Evolutionary conservation across 1,139 yeast genomes (phyloP), one percentile per base, ranked within the genome.

Genomic region (Debaryomyces nepalensis): DNA sequence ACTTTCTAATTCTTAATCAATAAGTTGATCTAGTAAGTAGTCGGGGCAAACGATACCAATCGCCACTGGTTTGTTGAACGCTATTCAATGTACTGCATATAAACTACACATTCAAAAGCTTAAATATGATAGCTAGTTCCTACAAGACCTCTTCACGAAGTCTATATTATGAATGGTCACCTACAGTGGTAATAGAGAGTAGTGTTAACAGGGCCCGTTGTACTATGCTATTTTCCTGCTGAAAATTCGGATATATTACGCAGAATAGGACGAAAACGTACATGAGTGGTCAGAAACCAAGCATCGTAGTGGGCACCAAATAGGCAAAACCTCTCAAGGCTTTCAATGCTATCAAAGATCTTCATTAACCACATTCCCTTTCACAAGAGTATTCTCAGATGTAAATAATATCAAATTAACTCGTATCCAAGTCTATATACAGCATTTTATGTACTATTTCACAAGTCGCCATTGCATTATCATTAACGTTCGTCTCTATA

Each of bases 41-140:
- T 31, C 12, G 24, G 24, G 5, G 20, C 18, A 4, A 23, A 9
- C n/a, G 12, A 8, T 23, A n/a, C 37, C 24, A 26, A 34, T 34
- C 37, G 37, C 37, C 37, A 34, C 37, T 34, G 37, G 30, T 24
- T 34, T 34, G 29, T 34, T 34, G 23, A 34, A 34, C 21, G 7
- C 15, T n/a, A 10, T 15, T 16, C 11, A 1, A 4, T 18, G 5
- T 15, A 15, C 37, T 34, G 37, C 31, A 34, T 24, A 34, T 11
- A 34, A 6, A 8, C 4, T 10, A n/a, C n/a, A n/a, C n/a, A n/a
- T n/a, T n/a, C n/a, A n/a, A n/a, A n/a, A n/a, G n/a, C n/a, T n/a
- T n/a, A n/a, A n/a, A n/a, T n/a, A n/a, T n/a, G n/a, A n/a, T n/a
- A n/a, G n/a, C n/a, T n/a, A n/a, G n/a, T n/a, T n/a, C n/a, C n/a